Base-by-base conservation (phyloP, 2,329 filamentous ascomycete species). In the Beauveria rudraprayagi region DNA sequence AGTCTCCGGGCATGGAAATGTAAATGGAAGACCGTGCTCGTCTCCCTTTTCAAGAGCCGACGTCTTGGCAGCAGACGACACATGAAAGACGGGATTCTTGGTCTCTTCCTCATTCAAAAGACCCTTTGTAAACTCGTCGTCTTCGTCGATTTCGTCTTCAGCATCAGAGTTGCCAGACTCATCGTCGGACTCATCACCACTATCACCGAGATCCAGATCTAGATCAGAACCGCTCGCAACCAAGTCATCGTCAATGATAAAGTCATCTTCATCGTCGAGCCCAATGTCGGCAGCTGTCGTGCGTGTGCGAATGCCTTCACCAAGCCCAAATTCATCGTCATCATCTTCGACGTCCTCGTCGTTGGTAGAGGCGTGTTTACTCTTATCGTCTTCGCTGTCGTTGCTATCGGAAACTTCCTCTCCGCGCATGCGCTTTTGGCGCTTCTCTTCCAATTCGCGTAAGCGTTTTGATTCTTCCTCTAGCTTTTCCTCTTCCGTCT, bases 211-310 rank as follows among this genome's bases (percentile, higher is more conserved):
- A 30, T 88, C 84, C n/a, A 86, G 69, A 44, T 88, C 86, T 6
- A 86, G 69, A 44, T 88, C 86, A 6, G 90, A 93, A 43, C 86
- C 90, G 66, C 87, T 92, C 14, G 92, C 92, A 40, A 97, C 83
- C 17, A 97, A 80, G 69, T 96, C 89, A 64, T 94, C 90, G 62
- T 97, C 93, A 64, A 97, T 86, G 28, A 93, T 72, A 68, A 97
- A 97, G 67, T 97, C 91, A 67, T 97, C 93, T 70, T 97, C 93
- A 67, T 97, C 93, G 65, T 96, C 92, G 40, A 96, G 87, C 6
- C 86, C 90, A 19, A 92, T 73, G 62, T 88, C 82, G 11, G 82
- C 79, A 3, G 81, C 82, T 8, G 83, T 85, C 37, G 79, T 80
- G 26, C 80, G 78, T 58, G 77, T 75, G 67, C 78, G 83, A 65